Evolutionary conservation across 805 yeast genomes (phyloP).

Genomic region (Yarrowia phangngaensis): DNA sequence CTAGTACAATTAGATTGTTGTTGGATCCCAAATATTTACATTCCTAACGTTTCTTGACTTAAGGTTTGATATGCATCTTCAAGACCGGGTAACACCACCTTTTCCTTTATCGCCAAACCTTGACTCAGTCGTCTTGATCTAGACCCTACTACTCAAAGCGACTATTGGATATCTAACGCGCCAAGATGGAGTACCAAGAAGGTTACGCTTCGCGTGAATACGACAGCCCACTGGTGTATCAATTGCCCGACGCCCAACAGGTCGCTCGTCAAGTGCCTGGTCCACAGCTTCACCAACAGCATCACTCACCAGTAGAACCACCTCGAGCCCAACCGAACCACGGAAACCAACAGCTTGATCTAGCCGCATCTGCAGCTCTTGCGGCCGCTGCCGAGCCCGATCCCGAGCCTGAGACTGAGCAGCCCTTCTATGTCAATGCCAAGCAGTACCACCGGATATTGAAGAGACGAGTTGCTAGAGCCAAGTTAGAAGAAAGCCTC

Average conservation of each 20-base stretch:
- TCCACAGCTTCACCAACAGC: conserved; percentile 10
- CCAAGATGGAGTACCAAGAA: conserved; percentile 22
- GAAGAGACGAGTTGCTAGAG: conserved; percentile 90
- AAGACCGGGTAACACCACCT: conserved; percentile 27
- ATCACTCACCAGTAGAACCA: conserved; percentile 9
- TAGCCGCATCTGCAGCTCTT: neutral
- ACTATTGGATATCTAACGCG: neutral
- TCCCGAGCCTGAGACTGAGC: conserved; percentile 47
- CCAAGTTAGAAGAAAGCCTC: conserved; percentile 82
- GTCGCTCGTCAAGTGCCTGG: conserved; percentile 9
- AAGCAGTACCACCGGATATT: conserved; percentile 94
- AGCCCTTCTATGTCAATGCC: conserved; percentile 96
- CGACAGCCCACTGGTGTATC: conserved; percentile 17
- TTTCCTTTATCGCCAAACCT: conserved; percentile 24
- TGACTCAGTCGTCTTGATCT: conserved; percentile 6
- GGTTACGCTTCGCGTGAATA: conserved; percentile 23
- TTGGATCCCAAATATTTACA: too few relatives aligned
- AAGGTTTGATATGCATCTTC: too few relatives aligned
- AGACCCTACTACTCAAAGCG: conserved; percentile 3
- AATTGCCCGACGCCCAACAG: conserved; percentile 14
- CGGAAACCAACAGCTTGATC: neutral
- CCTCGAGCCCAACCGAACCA: too few relatives aligned
- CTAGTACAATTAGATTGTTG: too few relatives aligned
- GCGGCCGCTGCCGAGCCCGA: conserved; percentile 12
- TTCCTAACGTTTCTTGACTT: too few relatives aligned